A percentile compares a stretch with the other conserved stretches of the same genome.
These are phyloP conservation scores for Wickerhamiella sorbophila DNA, from an alignment of 805 yeast species.

Conservation along the genomic window DNA sequence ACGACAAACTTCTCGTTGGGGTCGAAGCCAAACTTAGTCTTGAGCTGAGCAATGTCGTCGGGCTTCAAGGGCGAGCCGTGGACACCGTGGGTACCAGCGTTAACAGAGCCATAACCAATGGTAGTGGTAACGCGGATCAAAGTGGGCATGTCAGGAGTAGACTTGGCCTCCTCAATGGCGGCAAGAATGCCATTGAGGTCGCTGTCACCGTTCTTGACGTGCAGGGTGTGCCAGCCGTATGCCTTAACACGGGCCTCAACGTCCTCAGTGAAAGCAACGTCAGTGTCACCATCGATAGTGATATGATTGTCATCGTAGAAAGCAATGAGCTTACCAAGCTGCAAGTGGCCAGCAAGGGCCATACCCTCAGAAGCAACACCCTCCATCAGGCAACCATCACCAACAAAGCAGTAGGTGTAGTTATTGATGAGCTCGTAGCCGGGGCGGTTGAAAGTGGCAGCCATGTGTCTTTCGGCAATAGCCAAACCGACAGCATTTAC, in stretches of 20 bases:
- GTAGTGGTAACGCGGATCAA: conserved; percentile 78
- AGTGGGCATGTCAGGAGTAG: conserved; percentile 67
- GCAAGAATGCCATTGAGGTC: conserved; percentile 55
- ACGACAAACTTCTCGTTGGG: conserved; percentile 68
- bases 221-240: conserved; percentile 83
- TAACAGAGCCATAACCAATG: conserved; percentile 85
- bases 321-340: conserved; percentile 84
- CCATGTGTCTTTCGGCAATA: conserved; percentile 80
- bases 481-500: conserved; percentile 94
- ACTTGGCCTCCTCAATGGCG: conserved; percentile 65
- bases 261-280: conserved; percentile 85
- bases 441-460: conserved; percentile 89
- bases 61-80: conserved; percentile 95
- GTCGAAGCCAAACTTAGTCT: conserved; percentile 73
- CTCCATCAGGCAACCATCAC: conserved; percentile 98
- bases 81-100: conserved; percentile 76
- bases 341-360: conserved; percentile 91
- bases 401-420: conserved; percentile 67
- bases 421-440: conserved; percentile 56
- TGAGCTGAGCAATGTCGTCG: conserved; percentile 81
- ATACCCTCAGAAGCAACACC: conserved; percentile 92
- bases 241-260: conserved; percentile 72
- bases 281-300: conserved; percentile 89
- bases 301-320: conserved; percentile 95
- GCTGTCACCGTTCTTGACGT: conserved; percentile 67